phyloP scores from a whole-genome alignment of 192 early-diverging fungal species.

The Paraglomus brasilianum region DNA sequence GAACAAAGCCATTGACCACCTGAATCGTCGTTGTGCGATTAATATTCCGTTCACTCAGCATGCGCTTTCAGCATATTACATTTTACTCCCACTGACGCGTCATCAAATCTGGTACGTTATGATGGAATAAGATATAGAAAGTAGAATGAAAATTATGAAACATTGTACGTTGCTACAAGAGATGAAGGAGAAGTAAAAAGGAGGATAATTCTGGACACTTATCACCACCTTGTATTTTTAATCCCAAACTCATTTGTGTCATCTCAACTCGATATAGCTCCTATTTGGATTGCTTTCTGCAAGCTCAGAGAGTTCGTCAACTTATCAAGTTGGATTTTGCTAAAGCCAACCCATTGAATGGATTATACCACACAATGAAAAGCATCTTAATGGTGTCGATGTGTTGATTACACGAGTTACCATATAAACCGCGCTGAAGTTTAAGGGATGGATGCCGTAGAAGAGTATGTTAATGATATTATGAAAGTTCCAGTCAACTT shows the following conservation, averaged over 20 bases:
- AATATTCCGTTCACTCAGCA: constrained; percentile 66
- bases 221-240: neutral
- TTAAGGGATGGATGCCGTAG: constrained; percentile 39
- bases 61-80: constrained; percentile 84
- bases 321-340: constrained; percentile 76
- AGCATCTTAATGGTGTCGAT: constrained; percentile 50
- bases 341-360: constrained; percentile 55
- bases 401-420: constrained; percentile 76
- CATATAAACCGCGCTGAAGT: constrained; percentile 61
- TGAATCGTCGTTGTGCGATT: constrained; percentile 63
- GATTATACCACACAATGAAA: neutral
- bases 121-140: constrained; percentile 85
- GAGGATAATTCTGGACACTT: constrained; percentile 85
- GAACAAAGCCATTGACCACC: constrained; percentile 51
- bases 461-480: constrained; percentile 81
- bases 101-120: constrained; percentile 84
- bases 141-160: constrained; percentile 13
- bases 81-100: constrained; percentile 84
- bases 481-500: constrained; percentile 87
- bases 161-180: constrained; percentile 62
- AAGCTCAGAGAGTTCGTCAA: constrained; percentile 81
- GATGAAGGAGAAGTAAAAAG: constrained; percentile 69
- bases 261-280: constrained; percentile 44
- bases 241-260: constrained; percentile 4
- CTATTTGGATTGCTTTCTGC: constrained; percentile 68